Evolutionary conservation across 495 filamentous ascomycete species (phyloP), one percentile per base, ranked within the genome.

Genomic region (Haplographium delicatum): DNA sequence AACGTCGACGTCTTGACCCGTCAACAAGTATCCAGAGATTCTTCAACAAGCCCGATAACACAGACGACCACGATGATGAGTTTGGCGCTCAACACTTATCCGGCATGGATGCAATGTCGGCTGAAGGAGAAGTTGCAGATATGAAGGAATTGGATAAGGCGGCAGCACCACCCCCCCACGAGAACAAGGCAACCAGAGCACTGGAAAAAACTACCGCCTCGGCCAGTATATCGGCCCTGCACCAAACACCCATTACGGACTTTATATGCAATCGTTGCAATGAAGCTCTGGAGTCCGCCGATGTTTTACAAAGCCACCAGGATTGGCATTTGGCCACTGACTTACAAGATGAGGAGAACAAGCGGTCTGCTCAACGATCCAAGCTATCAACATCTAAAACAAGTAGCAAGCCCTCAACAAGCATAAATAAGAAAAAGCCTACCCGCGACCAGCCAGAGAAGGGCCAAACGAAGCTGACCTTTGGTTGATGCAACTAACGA

Each of bases 281-380:
- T 44, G 71, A 73, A 53, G 53, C 65, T 26, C 60, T 94, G 19
- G 71, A 68, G 27, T 69, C 68, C 9, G 64, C 69, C n/a, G 61
- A 70, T 54, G 75, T 80, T 27, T 72, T 82, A 60, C 76, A 81
- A 44, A 89, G 86, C 69, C 93, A 98, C 62, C 75, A 87, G 33
- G 93, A 98, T 64, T 98, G 90, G 87, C 93, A 98, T 70, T 88
- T 96, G 66, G 93, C 93, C 33, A 89, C 86, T 71, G 82, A 88
- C 57, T 74, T 97, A 23, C 84, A 85, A 56, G 75, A 80, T 5
- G 74, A 89, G 53, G 68, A 73, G 67, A 68, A 68, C 68, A 69
- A 64, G 13, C 35, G 19, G 13, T 60, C 33, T 33, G 8, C 23
- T 38, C 41, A 31, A 24, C 13, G 16, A 3, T 4, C 47, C 15